These are phyloP conservation scores for Solanum dulcamara DNA, from an alignment of 257 asterid species.

Conservation along the genomic window DNA sequence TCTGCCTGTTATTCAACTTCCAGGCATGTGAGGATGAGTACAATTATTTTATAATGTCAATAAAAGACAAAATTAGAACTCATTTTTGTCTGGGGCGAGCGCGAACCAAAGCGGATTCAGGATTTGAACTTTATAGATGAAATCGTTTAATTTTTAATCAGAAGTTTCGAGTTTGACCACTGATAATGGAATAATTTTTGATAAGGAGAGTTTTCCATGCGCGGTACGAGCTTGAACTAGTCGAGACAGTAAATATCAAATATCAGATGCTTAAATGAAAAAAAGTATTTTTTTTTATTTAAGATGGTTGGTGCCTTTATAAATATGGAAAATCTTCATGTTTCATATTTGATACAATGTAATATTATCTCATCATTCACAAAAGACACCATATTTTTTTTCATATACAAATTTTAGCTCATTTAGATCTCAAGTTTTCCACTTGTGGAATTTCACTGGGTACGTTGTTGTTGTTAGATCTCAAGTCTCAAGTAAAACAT, in stretches of 20 bases:
- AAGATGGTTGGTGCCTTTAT: not conserved
- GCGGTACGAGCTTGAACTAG: not conserved
- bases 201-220: not conserved
- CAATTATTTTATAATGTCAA: not conserved
- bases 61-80: not conserved
- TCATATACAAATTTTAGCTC: not conserved
- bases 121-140: not conserved
- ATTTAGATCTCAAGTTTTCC: not conserved
- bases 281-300: not conserved
- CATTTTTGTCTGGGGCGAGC: not conserved
- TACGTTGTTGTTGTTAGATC: too few relatives aligned
- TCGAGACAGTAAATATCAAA: not conserved
- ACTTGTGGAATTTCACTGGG: too few relatives aligned
- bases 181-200: not conserved
- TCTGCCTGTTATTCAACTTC: not conserved
- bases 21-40: not conserved
- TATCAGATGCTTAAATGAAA: not conserved
- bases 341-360: not conserved
- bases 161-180: rapidly evolving
- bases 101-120: not conserved
- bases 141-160: not conserved
- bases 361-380: not conserved
- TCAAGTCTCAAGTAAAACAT: too few relatives aligned
- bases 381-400: not conserved
- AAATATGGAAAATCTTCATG: not conserved